Evolutionary conservation across 2,329 filamentous ascomycete species (phyloP).

Genomic region (Parastagonospora nodorum): DNA sequence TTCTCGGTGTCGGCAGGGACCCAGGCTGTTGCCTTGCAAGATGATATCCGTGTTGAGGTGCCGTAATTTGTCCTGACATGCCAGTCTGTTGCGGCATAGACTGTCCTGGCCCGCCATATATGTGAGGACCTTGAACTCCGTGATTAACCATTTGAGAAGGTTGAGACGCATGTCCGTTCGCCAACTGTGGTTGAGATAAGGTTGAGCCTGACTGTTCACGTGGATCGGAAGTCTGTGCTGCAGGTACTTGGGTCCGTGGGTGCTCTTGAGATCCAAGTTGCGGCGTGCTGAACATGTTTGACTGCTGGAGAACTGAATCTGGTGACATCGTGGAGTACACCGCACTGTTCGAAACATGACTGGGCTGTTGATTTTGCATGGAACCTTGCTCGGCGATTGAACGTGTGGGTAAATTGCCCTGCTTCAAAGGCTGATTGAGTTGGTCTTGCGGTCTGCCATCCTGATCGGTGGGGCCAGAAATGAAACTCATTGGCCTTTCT

Average conservation of each 20-base stretch:
- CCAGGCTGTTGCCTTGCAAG: slow-evolving; percentile 13
- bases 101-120: slow-evolving; percentile 13
- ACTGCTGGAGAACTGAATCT: slow-evolving; percentile 6
- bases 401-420: slow-evolving; percentile 1
- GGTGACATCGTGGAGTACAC: slow-evolving; percentile 15
- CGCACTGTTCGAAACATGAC: slow-evolving; percentile 4
- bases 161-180: slow-evolving; percentile 5
- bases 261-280: background rate
- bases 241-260: slow-evolving; percentile 2
- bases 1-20: slow-evolving; percentile 19
- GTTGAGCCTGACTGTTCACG: slow-evolving; percentile 3
- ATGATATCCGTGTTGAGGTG: slow-evolving; percentile 18
- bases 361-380: slow-evolving; percentile 14
- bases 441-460: slow-evolving; percentile 44
- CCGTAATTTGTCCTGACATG: slow-evolving; percentile 9
- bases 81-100: slow-evolving; percentile 13
- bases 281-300: slow-evolving; percentile 2
- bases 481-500: slow-evolving; percentile 46
- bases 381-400: slow-evolving; percentile 9
- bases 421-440: slow-evolving; percentile 31
- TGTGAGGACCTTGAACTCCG: slow-evolving; percentile 13
- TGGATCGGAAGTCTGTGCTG: background rate
- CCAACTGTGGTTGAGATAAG: slow-evolving; percentile 8
- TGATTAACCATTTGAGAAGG: slow-evolving; percentile 9
- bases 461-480: slow-evolving; percentile 39